A percentile compares a stretch with the other conserved stretches of the same genome.
phyloP scores from a whole-genome alignment of 2,329 filamentous ascomycete genomes.

The Torrubiellomyces zombiae region DNA sequence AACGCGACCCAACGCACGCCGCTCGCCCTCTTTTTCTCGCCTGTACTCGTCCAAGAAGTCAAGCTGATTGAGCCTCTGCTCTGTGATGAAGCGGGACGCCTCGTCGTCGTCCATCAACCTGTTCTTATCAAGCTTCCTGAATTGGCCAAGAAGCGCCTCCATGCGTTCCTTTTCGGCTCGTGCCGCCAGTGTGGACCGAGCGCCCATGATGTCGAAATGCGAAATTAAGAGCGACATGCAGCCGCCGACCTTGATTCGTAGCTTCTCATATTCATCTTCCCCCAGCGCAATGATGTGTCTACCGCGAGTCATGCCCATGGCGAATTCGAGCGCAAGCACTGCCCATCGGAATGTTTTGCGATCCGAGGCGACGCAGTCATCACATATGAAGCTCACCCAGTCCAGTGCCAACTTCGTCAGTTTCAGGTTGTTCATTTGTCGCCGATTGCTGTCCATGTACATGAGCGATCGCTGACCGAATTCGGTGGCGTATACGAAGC shows the following conservation, averaged over 20 bases:
- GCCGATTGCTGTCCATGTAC: constrained; percentile 88
- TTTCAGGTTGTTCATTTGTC: constrained; percentile 94
- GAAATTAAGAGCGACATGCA: constrained; percentile 97
- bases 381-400: constrained; percentile 96
- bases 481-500: constrained; percentile 96
- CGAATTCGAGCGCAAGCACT: constrained; percentile 85
- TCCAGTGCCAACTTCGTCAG: constrained; percentile 84
- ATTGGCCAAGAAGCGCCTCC: constrained; percentile 62
- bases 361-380: constrained; percentile 88
- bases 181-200: constrained; percentile 79
- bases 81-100: constrained; percentile 55
- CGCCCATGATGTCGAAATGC: constrained; percentile 98
- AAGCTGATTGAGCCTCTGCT: constrained; percentile 59
- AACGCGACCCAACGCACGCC: constrained; percentile 76
- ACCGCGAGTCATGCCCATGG: constrained; percentile 92
- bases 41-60: constrained; percentile 61
- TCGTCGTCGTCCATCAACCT: constrained; percentile 66
- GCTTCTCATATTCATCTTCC: constrained; percentile 67
- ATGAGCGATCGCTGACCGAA: constrained; percentile 89
- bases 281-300: constrained; percentile 84
- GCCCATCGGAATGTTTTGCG: constrained; percentile 96
- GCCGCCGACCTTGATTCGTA: constrained; percentile 79
- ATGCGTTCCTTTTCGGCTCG: constrained; percentile 83
- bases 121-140: constrained; percentile 64
- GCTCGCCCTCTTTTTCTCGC: constrained; percentile 65